Conservation (phyloP, 2,329 filamentous ascomycete genomes). For the Beauveria varroae region DNA sequence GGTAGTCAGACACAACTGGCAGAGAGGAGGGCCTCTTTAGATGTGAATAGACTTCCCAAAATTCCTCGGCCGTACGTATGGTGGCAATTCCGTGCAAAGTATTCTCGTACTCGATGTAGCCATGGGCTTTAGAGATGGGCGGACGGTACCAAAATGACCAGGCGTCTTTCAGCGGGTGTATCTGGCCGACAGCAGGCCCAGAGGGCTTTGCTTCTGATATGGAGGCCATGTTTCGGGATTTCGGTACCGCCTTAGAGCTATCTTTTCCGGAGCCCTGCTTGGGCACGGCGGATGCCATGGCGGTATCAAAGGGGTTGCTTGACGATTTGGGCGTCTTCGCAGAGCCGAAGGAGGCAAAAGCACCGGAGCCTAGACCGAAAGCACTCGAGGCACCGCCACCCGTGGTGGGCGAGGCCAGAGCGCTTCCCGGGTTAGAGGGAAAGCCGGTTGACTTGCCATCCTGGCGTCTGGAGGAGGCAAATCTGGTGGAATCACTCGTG, state of each 20-base stretch:
- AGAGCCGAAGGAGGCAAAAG: constrained; percentile 81
- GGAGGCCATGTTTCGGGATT: constrained; percentile 32
- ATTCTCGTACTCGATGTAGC: constrained; percentile 87
- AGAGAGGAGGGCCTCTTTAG: constrained; percentile 82
- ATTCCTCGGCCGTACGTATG: constrained; percentile 78
- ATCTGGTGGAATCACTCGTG: constrained; percentile 52
- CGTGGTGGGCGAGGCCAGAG: constrained; percentile 66
- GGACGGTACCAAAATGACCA: constrained; percentile 98
- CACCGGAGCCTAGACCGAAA: constrained; percentile 89
- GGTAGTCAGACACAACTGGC: constrained; percentile 92
- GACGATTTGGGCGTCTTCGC: constrained; percentile 82
- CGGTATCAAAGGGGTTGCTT: constrained; percentile 72
- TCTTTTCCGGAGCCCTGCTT: constrained; percentile 27
- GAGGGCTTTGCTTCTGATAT: constrained; percentile 34
- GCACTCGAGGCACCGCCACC: constrained; percentile 64
- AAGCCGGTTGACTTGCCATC: constrained; percentile 75
- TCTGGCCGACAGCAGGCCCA: constrained; percentile 33
- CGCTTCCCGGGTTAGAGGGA: constrained; percentile 61
- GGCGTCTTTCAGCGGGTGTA: constrained; percentile 63
- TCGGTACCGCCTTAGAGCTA: constrained; percentile 21
- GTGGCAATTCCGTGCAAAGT: constrained; percentile 81
- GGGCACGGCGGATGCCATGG: constrained; percentile 40
- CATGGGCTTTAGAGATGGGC: constrained; percentile 90
- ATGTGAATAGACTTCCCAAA: constrained; percentile 83
- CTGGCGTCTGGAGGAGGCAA: constrained; percentile 62